Conservation (phyloP, 768 basidiomycete species). For the Dioszegia hungarica region DNA sequence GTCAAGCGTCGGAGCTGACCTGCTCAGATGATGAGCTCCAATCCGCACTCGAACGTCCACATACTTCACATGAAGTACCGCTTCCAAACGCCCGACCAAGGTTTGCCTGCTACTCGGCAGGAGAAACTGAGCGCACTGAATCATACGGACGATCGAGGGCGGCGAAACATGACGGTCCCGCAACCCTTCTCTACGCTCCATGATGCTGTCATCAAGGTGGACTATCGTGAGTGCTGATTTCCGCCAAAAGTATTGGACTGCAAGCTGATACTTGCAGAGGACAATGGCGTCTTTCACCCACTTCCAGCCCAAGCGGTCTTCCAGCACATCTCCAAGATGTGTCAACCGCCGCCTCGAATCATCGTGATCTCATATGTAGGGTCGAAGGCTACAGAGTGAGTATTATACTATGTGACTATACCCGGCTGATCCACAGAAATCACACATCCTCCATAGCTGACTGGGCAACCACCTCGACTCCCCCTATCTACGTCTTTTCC, state of each 20-base stretch:
- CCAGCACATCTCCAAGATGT: conserved; percentile 34
- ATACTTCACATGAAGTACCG: conserved; percentile 46
- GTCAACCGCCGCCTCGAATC: conserved; percentile 43
- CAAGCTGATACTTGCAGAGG: conserved; percentile 12
- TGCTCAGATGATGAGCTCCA: background rate
- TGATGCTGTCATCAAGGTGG: conserved; percentile 45
- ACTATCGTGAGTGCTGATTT: conserved; percentile 36
- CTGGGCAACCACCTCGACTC: conserved; percentile 34
- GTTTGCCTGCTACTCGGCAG: background rate
- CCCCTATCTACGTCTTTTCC: conserved; percentile 39
- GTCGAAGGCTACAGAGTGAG: conserved; percentile 41
- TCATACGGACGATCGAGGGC: background rate
- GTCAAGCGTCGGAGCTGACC: background rate
- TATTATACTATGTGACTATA: too few species aligned
- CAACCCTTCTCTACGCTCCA: conserved; percentile 43
- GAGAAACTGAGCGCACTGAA: background rate
- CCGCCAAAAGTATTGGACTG: background rate
- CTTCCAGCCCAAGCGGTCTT: conserved; percentile 43
- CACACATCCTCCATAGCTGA: conserved; percentile 37
- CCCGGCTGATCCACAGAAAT: conserved; percentile 17
- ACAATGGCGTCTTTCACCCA: conserved; percentile 42
- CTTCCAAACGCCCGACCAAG: conserved; percentile 26
- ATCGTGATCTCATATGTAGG: conserved; percentile 44
- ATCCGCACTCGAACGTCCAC: conserved; percentile 32
- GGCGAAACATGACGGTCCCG: conserved; percentile 22